Conservation (phyloP, 2,329 filamentous ascomycete genomes). For the Ophiostoma angusticollis region DNA sequence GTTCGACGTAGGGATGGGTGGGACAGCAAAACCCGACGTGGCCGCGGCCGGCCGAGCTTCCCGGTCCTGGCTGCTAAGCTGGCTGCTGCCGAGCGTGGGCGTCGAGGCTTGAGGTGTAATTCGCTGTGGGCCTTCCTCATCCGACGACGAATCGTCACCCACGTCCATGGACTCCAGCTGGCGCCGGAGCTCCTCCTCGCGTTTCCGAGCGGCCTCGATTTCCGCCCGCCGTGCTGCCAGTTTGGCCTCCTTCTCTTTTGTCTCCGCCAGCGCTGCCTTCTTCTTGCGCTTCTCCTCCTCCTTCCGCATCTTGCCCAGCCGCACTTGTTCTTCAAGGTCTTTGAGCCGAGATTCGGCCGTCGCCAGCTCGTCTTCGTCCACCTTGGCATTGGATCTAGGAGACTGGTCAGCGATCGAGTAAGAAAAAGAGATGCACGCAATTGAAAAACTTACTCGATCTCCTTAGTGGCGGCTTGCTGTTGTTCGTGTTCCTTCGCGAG, state of each 20-base stretch:
- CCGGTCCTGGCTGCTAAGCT: constrained; percentile 39
- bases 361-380: constrained; percentile 68
- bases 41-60: constrained; percentile 38
- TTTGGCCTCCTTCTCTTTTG: constrained; percentile 77
- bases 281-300: constrained; percentile 89
- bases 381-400: constrained; percentile 55
- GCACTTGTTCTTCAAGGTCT: constrained; percentile 86
- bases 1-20: constrained; percentile 23
- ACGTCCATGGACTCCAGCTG: constrained; percentile 68
- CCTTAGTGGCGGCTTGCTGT: constrained; percentile 58
- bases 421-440: constrained; percentile 11
- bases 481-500: constrained; percentile 60
- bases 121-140: constrained; percentile 63
- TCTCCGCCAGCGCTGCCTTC: constrained; percentile 74
- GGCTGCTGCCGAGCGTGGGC: constrained; percentile 39
- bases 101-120: constrained; percentile 51
- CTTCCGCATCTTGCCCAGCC: constrained; percentile 86
- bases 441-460: constrained; percentile 62
- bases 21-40: constrained; percentile 23
- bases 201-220: constrained; percentile 79
- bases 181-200: constrained; percentile 76
- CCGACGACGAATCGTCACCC: constrained; percentile 51
- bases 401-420: constrained; percentile 16
- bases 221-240: constrained; percentile 78
- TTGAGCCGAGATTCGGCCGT: constrained; percentile 72